These are phyloP conservation scores for Aspergillus sergii DNA, from an alignment of 2,329 filamentous ascomycete genomes.

Conservation along the genomic window DNA sequence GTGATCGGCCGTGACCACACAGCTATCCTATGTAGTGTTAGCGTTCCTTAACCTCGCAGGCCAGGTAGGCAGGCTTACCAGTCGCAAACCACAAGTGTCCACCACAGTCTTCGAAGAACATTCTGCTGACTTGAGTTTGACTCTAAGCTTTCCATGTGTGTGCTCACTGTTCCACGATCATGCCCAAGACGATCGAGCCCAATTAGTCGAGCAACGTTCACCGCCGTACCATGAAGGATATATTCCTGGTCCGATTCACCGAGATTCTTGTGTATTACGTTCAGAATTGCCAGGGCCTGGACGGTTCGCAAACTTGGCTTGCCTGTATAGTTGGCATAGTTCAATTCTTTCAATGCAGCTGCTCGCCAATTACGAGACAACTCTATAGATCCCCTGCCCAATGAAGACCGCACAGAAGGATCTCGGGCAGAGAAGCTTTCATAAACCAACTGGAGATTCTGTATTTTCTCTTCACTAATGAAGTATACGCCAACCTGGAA, in stretches of 20 bases:
- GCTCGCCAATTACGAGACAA: background rate
- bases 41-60: background rate
- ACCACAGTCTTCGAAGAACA: background rate
- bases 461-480: background rate
- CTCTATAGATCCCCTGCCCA: background rate
- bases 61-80: background rate
- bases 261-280: background rate
- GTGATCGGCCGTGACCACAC: background rate
- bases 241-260: background rate
- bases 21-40: background rate
- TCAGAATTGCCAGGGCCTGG: background rate
- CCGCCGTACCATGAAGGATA: background rate
- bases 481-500: background rate
- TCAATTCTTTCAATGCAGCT: background rate
- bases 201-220: background rate
- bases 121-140: background rate
- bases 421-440: background rate
- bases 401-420: background rate
- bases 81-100: background rate
- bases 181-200: background rate
- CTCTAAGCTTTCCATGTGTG: background rate
- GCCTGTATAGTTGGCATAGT: background rate
- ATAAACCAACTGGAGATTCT: background rate
- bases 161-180: background rate
- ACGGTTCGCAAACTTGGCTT: background rate